A percentile compares a stretch with the other conserved stretches of the same genome.
These are phyloP conservation scores for Lepidium africanum DNA, from an alignment of 345 rosid genomes.

Conservation along the genomic window DNA sequence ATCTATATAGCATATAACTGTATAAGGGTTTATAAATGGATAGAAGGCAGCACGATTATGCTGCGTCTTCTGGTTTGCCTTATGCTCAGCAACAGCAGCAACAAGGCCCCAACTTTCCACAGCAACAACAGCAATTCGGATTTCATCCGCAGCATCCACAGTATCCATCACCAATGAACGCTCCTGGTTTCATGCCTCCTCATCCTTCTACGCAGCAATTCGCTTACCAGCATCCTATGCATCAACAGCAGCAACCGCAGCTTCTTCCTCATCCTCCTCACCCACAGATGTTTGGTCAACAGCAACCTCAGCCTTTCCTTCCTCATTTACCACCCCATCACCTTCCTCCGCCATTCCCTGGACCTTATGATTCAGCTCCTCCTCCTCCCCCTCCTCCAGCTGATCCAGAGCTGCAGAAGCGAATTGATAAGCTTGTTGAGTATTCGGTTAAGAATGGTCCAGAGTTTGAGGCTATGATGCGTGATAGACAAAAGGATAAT, in stretches of 20 bases:
- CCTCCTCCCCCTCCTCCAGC: constrained; percentile 61
- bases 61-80: constrained; percentile 63
- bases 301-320: constrained; percentile 50
- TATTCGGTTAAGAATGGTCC: constrained; percentile 89
- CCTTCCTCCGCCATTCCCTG: constrained; percentile 58
- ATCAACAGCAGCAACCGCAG: constrained; percentile 35
- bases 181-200: constrained; percentile 59
- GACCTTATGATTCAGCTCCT: constrained; percentile 63
- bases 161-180: constrained; percentile 42
- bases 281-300: constrained; percentile 71
- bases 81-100: constrained; percentile 74
- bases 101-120: constrained; percentile 59
- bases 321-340: constrained; percentile 66
- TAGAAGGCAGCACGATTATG: constrained; percentile 40
- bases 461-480: constrained; percentile 93
- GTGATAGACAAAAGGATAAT: constrained; percentile 89
- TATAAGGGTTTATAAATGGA: constrained; percentile 25
- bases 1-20: not conserved
- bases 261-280: constrained; percentile 46
- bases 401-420: constrained; percentile 92
- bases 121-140: constrained; percentile 65
- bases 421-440: constrained; percentile 95
- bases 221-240: constrained; percentile 78
- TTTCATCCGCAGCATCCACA: constrained; percentile 83
- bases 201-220: constrained; percentile 80